Conservation (phyloP, 306 rosid genomes). For the Trifolium subterraneum region DNA sequence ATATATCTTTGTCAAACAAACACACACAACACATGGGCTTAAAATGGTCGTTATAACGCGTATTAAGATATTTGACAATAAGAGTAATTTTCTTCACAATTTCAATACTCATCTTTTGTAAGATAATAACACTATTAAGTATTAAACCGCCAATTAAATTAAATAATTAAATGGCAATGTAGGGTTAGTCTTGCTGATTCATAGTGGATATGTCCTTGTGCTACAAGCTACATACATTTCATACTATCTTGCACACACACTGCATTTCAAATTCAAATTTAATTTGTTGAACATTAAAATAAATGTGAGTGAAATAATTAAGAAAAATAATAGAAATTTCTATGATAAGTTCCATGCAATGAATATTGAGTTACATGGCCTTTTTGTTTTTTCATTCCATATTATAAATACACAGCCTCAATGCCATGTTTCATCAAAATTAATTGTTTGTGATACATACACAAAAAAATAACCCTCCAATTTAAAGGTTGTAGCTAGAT, state of each 20-base stretch:
- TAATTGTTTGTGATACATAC: background rate
- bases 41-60: no score
- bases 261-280: background rate
- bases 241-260: background rate
- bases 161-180: no score
- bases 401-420: conserved; percentile 1
- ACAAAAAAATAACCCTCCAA: background rate
- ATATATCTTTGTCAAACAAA: no score
- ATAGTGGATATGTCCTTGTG: background rate
- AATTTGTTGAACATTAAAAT: background rate
- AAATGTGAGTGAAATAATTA: background rate
- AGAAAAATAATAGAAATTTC: background rate
- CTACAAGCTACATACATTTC: background rate
- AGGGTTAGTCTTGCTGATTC: no score
- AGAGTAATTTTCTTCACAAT: no score
- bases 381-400: background rate
- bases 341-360: conserved; percentile 7
- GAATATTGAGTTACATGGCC: background rate
- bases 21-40: no score
- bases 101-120: no score
- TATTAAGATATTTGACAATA: no score
- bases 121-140: no score
- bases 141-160: no score
- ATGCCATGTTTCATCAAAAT: background rate
- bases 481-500: background rate